Evolutionary conservation across 2,329 filamentous ascomycete genomes (phyloP).

Genomic region (Didymella pinodella): DNA sequence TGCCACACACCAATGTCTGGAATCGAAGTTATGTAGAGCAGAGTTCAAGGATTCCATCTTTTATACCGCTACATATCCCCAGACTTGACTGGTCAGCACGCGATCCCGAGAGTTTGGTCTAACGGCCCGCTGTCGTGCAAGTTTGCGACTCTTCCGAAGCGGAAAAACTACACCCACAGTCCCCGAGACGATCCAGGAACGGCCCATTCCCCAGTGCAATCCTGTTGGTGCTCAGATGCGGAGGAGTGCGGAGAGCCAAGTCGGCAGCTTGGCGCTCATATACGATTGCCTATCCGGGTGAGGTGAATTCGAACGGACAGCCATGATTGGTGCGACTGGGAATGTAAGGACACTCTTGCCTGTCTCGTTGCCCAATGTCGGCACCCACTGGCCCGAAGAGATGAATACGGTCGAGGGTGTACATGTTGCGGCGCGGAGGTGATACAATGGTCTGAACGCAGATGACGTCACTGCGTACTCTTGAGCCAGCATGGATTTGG

Average conservation of each 20-base stretch:
- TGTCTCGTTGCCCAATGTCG: not conserved
- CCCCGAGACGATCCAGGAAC: not conserved
- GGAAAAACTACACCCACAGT: slow-evolving; percentile 7
- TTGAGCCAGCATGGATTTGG: too few species aligned
- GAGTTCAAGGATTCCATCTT: not conserved
- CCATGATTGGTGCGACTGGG: slow-evolving; percentile 8
- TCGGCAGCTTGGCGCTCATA: slow-evolving; percentile 10
- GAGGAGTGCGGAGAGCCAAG: slow-evolving; percentile 16
- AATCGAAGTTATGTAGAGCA: not conserved
- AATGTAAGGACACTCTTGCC: not conserved
- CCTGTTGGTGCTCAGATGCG: not conserved
- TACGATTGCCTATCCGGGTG: slow-evolving; percentile 2
- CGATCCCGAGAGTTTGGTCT: not conserved
- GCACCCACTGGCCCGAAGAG: too few species aligned
- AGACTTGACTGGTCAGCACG: not conserved
- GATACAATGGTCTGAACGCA: too few species aligned
- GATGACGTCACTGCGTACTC: too few species aligned
- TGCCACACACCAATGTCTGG: too few species aligned
- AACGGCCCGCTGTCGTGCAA: too few species aligned
- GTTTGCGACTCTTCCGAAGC: slow-evolving; percentile 4
- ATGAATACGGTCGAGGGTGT: too few species aligned
- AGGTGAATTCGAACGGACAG: not conserved
- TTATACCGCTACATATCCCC: not conserved
- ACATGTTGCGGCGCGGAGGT: too few species aligned
- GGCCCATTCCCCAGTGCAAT: not conserved